phyloP scores from a whole-genome alignment of 2,329 filamentous ascomycete genomes.

The Verticillium alfalfae region DNA sequence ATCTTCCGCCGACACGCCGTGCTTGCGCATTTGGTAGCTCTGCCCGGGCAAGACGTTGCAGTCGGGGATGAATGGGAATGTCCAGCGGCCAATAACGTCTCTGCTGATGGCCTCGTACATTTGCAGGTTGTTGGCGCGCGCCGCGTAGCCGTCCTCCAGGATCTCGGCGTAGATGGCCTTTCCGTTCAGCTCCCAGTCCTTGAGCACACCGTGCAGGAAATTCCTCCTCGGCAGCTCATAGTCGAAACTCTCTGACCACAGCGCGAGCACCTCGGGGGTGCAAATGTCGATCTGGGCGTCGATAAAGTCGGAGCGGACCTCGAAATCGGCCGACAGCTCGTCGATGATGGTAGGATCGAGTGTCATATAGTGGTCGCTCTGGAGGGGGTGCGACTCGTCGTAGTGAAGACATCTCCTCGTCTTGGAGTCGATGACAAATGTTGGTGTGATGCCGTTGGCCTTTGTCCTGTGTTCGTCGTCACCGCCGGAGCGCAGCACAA shows the following conservation, averaged over 20 bases:
- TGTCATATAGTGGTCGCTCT: constrained; percentile 58
- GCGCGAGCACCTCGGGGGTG: constrained; percentile 86
- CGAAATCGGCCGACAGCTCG: constrained; percentile 64
- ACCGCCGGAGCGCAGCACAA: constrained; percentile 78
- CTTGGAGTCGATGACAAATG: constrained; percentile 80
- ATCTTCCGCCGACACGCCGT: constrained; percentile 72
- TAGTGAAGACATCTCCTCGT: constrained; percentile 86
- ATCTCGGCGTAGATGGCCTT: constrained; percentile 95
- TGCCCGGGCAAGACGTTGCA: constrained; percentile 77
- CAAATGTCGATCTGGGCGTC: constrained; percentile 97
- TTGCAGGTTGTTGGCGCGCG: constrained; percentile 77
- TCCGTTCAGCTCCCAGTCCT: constrained; percentile 94
- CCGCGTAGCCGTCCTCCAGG: constrained; percentile 76
- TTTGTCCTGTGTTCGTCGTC: constrained; percentile 68
- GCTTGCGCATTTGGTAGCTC: constrained; percentile 64
- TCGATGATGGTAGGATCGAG: constrained; percentile 78
- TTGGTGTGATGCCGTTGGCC: constrained; percentile 65
- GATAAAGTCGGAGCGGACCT: constrained; percentile 80
- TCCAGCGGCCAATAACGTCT: constrained; percentile 82
- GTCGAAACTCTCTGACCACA: constrained; percentile 98
- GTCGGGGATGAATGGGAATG: constrained; percentile 84
- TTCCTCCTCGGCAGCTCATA: constrained; percentile 86
- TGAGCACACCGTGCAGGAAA: constrained; percentile 86
- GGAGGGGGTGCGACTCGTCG: constrained; percentile 75
- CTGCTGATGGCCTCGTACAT: constrained; percentile 85